Percentiles rank a stretch among this genome's conserved stretches.
These are phyloP conservation scores for Macrocystidia cucumis DNA, from an alignment of 1,284 basidiomycete species.

Conservation along the genomic window DNA sequence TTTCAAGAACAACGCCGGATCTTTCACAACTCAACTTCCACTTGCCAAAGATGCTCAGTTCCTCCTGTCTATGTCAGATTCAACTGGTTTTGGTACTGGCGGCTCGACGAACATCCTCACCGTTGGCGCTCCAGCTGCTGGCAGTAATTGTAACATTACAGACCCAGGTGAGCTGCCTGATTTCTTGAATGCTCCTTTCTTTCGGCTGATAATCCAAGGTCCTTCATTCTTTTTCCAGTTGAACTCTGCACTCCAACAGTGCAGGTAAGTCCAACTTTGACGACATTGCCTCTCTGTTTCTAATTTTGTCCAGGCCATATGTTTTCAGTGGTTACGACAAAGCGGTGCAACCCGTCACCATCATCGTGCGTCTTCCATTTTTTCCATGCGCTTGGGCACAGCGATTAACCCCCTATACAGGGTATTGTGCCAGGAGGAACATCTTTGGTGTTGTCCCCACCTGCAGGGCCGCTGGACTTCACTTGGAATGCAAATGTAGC, in stretches of 20 bases:
- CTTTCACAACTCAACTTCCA: conserved; percentile 40
- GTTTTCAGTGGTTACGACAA: conserved; percentile 38
- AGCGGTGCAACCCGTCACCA: conserved; percentile 53
- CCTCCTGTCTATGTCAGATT: conserved; percentile 64
- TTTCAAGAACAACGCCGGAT: conserved; percentile 46
- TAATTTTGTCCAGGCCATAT: conserved; percentile 35
- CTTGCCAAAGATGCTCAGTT: conserved; percentile 33
- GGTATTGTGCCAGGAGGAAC: conserved; percentile 60
- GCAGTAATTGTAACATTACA: conserved; percentile 47
- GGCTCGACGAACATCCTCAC: conserved; percentile 46
- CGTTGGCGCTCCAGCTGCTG: conserved; percentile 38
- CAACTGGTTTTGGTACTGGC: conserved; percentile 58
- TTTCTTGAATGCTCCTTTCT: conserved; percentile 3
- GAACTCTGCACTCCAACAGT: conserved; percentile 51
- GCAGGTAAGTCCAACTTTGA: conserved; percentile 34
- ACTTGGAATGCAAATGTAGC: conserved; percentile 52
- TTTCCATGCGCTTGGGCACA: background rate
- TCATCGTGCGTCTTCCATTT: conserved; percentile 35
- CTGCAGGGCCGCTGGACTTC: conserved; percentile 32
- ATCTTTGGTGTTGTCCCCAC: conserved; percentile 37
- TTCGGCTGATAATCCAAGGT: conserved; percentile 12
- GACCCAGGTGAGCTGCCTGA: conserved; percentile 25
- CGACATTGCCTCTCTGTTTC: conserved; percentile 1
- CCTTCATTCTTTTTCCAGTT: conserved; percentile 43
- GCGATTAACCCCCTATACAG: conserved; percentile 23